Conservation (phyloP, 2,329 filamentous ascomycete genomes). For the Dendryphion nanum region DNA sequence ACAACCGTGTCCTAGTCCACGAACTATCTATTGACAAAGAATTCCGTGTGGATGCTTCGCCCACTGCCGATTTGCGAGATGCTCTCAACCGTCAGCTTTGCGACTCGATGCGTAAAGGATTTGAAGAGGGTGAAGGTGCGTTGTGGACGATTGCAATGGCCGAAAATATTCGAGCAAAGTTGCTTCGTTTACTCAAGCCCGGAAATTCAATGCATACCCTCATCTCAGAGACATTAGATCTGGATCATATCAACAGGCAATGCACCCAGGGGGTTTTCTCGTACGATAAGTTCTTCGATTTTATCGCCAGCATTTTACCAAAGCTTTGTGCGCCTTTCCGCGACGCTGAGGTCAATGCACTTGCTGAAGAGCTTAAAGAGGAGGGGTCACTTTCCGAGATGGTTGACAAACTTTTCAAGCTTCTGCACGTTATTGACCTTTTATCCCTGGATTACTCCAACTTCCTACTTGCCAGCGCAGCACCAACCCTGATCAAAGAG, state of each 20-base stretch:
- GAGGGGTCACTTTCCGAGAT: slow-evolving; percentile 57
- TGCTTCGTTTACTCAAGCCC: slow-evolving; percentile 68
- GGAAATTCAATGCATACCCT: slow-evolving; percentile 72
- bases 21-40: slow-evolving; percentile 78
- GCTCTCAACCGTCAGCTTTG: slow-evolving; percentile 60
- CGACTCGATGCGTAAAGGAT: slow-evolving; percentile 60
- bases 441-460: slow-evolving; percentile 82
- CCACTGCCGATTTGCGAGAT: slow-evolving; percentile 58
- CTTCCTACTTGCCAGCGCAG: slow-evolving; percentile 70
- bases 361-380: slow-evolving; percentile 60
- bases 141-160: slow-evolving; percentile 69
- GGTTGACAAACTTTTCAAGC: slow-evolving; percentile 72
- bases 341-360: slow-evolving; percentile 70
- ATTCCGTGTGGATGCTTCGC: slow-evolving; percentile 64
- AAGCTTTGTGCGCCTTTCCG: slow-evolving; percentile 78
- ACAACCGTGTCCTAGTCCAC: slow-evolving; percentile 73
- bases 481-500: slow-evolving; percentile 69
- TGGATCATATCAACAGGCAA: slow-evolving; percentile 67
- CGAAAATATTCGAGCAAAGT: slow-evolving; percentile 67
- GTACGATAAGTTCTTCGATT: slow-evolving; percentile 75
- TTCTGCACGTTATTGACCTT: slow-evolving; percentile 73
- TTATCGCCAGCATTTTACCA: slow-evolving; percentile 72
- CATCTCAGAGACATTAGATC: slow-evolving; percentile 73
- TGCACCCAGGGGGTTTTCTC: slow-evolving; percentile 73
- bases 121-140: slow-evolving; percentile 64